Percentiles rank a stretch among this genome's conserved stretches.
Conservation (phyloP, 768 basidiomycete species). For the Boletus tomentosulus region DNA sequence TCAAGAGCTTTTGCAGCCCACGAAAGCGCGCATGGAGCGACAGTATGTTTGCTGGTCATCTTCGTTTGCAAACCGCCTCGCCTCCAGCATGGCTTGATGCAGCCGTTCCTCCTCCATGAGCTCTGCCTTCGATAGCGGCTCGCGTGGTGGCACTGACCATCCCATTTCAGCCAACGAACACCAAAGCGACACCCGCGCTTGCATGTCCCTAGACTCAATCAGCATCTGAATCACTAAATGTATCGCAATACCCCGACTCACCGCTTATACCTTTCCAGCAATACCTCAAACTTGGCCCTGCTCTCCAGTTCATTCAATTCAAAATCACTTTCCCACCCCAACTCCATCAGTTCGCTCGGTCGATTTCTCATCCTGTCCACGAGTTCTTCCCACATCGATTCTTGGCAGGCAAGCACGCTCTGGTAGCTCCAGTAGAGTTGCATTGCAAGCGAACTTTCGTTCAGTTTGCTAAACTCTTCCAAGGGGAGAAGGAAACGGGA, state of each 20-base stretch:
- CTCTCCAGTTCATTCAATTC: conserved; percentile 54
- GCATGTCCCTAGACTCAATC: conserved; percentile 51
- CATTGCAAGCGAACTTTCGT: conserved; percentile 63
- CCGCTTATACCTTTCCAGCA: conserved; percentile 56
- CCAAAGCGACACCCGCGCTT: conserved; percentile 60
- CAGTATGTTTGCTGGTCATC: conserved; percentile 53
- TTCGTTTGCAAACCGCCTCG: conserved; percentile 45
- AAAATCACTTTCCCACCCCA: conserved; percentile 71
- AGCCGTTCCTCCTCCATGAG: conserved; percentile 63
- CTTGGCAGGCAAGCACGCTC: conserved; percentile 59
- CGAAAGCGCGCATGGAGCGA: conserved; percentile 57
- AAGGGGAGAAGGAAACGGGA: conserved; percentile 36
- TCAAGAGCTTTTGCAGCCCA: conserved; percentile 48
- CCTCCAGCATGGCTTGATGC: conserved; percentile 57
- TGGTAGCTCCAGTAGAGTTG: conserved; percentile 65
- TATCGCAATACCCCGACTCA: conserved; percentile 26
- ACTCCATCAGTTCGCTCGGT: conserved; percentile 46
- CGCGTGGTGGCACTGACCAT: conserved; percentile 55
- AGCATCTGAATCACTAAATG: conserved; percentile 1
- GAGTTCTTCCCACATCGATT: conserved; percentile 76
- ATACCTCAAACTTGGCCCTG: conserved; percentile 54
- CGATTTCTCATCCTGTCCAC: conserved; percentile 57
- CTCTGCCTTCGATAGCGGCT: conserved; percentile 65
- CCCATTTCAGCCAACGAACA: conserved; percentile 55
- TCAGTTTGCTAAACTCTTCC: conserved; percentile 43